Percentiles rank a stretch among this genome's conserved stretches.
These are phyloP conservation scores for Debaryomycetaceae sp. DNA, from an alignment of 1,139 yeast species.

Conservation along the genomic window DNA sequence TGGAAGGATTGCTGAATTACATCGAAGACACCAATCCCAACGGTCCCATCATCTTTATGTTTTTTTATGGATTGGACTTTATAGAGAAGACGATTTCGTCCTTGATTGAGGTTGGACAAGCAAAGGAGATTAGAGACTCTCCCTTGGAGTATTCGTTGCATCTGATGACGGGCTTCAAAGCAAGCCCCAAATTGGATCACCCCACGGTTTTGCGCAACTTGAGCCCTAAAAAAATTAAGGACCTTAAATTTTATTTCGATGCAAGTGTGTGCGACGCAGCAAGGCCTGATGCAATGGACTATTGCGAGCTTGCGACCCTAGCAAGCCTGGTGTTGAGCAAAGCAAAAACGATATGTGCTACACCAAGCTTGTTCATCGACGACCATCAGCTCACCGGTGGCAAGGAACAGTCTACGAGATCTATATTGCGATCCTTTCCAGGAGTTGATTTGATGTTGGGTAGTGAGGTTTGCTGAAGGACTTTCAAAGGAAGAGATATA, in stretches of 20 bases:
- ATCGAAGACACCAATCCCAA: conserved; percentile 6
- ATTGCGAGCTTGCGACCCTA: conserved; percentile 22
- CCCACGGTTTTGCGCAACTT: neutral
- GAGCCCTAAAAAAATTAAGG: neutral
- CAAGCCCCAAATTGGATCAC: neutral
- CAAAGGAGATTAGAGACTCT: conserved; percentile 2
- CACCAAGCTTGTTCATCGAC: conserved; percentile 30
- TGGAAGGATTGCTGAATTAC: conserved; percentile 3
- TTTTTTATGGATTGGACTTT: conserved; percentile 33
- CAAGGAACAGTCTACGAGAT: conserved; percentile 27
- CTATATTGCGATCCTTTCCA: conserved; percentile 31
- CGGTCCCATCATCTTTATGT: conserved; percentile 37
- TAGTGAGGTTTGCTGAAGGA: conserved; percentile 3
- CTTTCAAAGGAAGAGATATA: no score
- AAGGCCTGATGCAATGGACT: conserved; percentile 2
- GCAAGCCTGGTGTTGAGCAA: conserved; percentile 15
- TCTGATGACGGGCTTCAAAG: conserved; percentile 2
- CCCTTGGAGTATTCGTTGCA: conserved; percentile 5
- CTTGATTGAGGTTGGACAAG: conserved; percentile 20
- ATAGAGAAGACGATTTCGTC: conserved; percentile 30
- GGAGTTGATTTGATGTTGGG: conserved; percentile 18
- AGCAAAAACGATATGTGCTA: conserved; percentile 6
- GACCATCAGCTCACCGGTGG: conserved; percentile 31
- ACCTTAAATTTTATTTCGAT: conserved; percentile 3
- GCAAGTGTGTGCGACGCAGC: conserved; percentile 1